Percentiles rank a stretch among this genome's conserved stretches.
Evolutionary conservation across 2,329 filamentous ascomycete species (phyloP).

Genomic region (Botryotinia convoluta): DNA sequence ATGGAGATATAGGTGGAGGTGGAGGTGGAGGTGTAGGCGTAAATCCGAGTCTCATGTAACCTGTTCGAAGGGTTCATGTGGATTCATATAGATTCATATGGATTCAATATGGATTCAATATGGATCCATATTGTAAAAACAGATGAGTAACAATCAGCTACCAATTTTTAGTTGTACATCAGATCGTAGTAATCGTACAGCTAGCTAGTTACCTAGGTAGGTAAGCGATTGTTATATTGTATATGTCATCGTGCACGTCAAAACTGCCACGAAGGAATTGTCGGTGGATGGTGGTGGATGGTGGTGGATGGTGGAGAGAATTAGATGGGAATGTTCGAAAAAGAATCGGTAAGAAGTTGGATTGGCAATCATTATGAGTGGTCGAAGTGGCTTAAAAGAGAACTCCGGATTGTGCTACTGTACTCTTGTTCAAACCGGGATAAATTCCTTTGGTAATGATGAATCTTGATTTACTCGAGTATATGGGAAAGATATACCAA

Average conservation of each 20-base stretch:
- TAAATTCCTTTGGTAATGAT: not conserved
- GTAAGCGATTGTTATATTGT: not conserved
- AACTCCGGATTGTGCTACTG: not conserved
- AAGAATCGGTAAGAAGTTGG: slow-evolving; percentile 2
- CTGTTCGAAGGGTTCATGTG: not conserved
- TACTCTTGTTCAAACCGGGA: not conserved
- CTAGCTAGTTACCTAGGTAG: not conserved
- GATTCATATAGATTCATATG: not conserved
- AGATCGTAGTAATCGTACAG: not conserved
- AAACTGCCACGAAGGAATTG: slow-evolving; percentile 12
- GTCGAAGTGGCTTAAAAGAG: not conserved
- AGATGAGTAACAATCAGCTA: not conserved
- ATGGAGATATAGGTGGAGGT: not conserved
- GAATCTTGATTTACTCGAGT: not conserved
- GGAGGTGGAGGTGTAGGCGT: not conserved
- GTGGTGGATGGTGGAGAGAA: slow-evolving; percentile 3
- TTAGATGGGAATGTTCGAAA: not conserved
- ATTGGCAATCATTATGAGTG: not conserved
- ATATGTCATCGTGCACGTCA: slow-evolving; percentile 15
- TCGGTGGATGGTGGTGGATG: slow-evolving; percentile 1
- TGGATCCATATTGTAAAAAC: not conserved
- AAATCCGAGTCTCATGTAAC: not conserved
- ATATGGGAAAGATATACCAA: not conserved
- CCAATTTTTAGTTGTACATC: not conserved
- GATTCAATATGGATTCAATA: not conserved